These are phyloP conservation scores for Ogataea methanolica DNA, from an alignment of 805 yeast species.

Conservation along the genomic window DNA sequence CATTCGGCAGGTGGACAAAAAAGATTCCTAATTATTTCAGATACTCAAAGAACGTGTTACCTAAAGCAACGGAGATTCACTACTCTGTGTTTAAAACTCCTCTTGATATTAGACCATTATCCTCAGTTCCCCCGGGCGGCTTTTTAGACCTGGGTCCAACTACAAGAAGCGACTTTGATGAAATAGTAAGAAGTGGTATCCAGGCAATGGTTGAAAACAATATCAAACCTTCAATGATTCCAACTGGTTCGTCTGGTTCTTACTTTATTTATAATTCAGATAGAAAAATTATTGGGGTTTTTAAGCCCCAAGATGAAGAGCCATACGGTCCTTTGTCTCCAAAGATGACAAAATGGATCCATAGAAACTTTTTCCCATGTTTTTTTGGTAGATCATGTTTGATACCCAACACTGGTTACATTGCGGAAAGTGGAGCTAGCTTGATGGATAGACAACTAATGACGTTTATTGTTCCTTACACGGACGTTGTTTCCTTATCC, in stretches of 20 bases:
- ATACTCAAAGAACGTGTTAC: slow-evolving; percentile 18
- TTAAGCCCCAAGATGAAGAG: slow-evolving; percentile 78
- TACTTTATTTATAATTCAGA: slow-evolving; percentile 47
- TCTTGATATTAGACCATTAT: slow-evolving; percentile 25
- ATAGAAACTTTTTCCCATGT: slow-evolving; percentile 70
- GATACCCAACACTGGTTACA: slow-evolving; percentile 68
- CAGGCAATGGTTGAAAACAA: slow-evolving; percentile 39
- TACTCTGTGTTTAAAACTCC: slow-evolving; percentile 51
- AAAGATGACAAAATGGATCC: slow-evolving; percentile 78
- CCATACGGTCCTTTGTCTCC: slow-evolving; percentile 78
- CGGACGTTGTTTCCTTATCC: slow-evolving; percentile 49
- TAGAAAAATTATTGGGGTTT: slow-evolving; percentile 48
- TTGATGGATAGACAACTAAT: slow-evolving; percentile 57
- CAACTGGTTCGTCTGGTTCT: slow-evolving; percentile 68
- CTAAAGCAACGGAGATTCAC: slow-evolving; percentile 36
- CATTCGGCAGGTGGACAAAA: slow-evolving; percentile 15
- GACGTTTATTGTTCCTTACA: slow-evolving; percentile 59
- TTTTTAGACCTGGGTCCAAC: slow-evolving; percentile 23
- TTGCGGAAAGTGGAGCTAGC: slow-evolving; percentile 69
- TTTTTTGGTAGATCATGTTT: slow-evolving; percentile 71
- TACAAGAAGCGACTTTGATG: slow-evolving; percentile 30
- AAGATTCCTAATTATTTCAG: slow-evolving; percentile 11
- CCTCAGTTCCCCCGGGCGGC: slow-evolving; percentile 23
- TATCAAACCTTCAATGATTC: slow-evolving; percentile 47
- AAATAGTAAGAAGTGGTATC: slow-evolving; percentile 38